Conservation (phyloP, 2,329 filamentous ascomycete species). For the Emydomyces testavorans region DNA sequence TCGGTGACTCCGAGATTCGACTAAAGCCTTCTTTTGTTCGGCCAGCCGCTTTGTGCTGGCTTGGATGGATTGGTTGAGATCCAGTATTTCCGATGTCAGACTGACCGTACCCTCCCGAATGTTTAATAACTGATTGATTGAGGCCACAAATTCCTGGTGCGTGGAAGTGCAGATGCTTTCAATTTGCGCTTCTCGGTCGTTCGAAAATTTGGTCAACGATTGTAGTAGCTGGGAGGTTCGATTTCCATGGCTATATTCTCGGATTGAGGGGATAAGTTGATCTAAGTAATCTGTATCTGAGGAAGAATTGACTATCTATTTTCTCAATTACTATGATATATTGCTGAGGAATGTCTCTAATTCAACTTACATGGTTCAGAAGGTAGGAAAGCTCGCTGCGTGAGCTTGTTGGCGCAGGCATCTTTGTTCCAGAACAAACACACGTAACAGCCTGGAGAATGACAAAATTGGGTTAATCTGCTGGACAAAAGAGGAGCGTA, state of each 20-base stretch:
- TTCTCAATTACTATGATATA: not conserved
- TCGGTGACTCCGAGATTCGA: conserved; percentile 80
- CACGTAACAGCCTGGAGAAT: too few species aligned
- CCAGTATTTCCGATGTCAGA: conserved; percentile 80
- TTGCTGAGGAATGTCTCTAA: not conserved
- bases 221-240: conserved; percentile 63
- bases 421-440: not conserved
- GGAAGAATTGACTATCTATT: conserved; percentile 79
- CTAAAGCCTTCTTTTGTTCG: conserved; percentile 84
- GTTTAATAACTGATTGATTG: conserved; percentile 83
- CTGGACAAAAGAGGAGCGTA: too few species aligned
- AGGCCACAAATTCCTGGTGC: conserved; percentile 90
- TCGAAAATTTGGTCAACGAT: conserved; percentile 68
- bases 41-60: conserved; percentile 87
- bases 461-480: not conserved
- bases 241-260: conserved; percentile 70
- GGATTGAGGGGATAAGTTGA: conserved; percentile 85
- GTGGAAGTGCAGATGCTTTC: conserved; percentile 90
- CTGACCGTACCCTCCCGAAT: conserved; percentile 83
- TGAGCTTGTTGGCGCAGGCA: conserved; percentile 5
- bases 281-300: conserved; percentile 92
- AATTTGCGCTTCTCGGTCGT: conserved; percentile 79
- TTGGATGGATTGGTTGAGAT: conserved; percentile 89
- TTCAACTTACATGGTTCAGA: conserved; percentile 29
- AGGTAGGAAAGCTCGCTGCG: conserved; percentile 31